phyloP scores from a whole-genome alignment of 441 rosid genomes.

The Jatropha podagrica region DNA sequence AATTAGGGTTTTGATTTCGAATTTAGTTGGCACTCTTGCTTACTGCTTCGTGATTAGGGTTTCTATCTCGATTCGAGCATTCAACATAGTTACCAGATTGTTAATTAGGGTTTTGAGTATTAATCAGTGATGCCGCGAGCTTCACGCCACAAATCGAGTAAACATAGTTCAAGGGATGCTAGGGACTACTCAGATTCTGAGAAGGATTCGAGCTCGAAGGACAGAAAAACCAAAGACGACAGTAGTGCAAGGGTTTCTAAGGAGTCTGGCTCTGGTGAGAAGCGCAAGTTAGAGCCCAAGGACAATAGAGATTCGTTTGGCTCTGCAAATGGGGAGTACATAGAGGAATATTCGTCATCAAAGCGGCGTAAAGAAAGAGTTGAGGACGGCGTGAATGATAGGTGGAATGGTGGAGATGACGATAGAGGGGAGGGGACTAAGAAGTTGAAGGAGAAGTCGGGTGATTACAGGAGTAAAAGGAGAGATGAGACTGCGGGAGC shows the following conservation, averaged over 20 bases:
- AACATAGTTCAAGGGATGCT: constrained; percentile 70
- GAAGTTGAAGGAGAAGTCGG: constrained; percentile 50
- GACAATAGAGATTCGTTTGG: constrained; percentile 47
- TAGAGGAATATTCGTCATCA: constrained; percentile 48
- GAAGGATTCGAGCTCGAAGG: constrained; percentile 65
- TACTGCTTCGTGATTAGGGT: constrained; percentile 6
- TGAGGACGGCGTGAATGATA: constrained; percentile 54
- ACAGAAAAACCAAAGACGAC: constrained; percentile 63
- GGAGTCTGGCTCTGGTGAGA: constrained; percentile 58
- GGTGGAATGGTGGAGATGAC: constrained; percentile 75
- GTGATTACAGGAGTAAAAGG: constrained; percentile 67
- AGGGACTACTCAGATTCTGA: constrained; percentile 92
- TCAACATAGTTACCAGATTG: constrained; percentile 3
- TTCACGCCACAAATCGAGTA: constrained; percentile 95
- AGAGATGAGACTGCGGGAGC: constrained; percentile 43
- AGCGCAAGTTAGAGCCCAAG: constrained; percentile 60
- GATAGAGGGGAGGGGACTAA: constrained; percentile 47
- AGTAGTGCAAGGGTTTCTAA: constrained; percentile 50
- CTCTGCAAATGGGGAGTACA: constrained; percentile 55
- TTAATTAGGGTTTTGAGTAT: constrained; percentile 24
- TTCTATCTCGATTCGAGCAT: constrained; percentile 8
- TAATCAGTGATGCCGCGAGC: constrained; percentile 70
- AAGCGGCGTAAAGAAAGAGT: constrained; percentile 67
- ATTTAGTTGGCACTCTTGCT: neutral
- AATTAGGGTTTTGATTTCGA: constrained; percentile 19